phyloP scores from a whole-genome alignment of 768 basidiomycete species.

The Pleurotus giganteus region DNA sequence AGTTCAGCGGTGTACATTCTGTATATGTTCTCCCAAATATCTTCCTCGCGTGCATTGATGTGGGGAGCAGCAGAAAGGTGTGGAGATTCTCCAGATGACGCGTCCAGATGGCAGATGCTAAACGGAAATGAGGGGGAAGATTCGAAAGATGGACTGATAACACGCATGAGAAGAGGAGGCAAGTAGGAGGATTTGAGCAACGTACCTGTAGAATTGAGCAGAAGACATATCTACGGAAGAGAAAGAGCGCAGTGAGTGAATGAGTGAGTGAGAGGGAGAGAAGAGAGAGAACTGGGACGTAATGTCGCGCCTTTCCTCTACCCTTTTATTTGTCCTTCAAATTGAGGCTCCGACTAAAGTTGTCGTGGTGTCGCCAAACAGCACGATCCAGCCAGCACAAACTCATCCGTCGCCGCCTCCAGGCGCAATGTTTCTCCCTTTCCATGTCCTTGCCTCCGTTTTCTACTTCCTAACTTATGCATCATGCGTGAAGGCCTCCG shows the following conservation, averaged over 20 bases:
- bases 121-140: constrained; percentile 6
- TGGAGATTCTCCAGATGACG: constrained; percentile 5
- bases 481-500: constrained; percentile 45
- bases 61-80: neutral
- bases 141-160: constrained; percentile 8
- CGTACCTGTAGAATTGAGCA: constrained; percentile 8
- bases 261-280: neutral
- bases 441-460: constrained; percentile 26
- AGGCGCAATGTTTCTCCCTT: constrained; percentile 25
- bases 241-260: neutral
- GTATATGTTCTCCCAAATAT: constrained; percentile 1
- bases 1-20: neutral
- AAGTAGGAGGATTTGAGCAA: neutral
- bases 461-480: constrained; percentile 35
- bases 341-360: constrained; percentile 2
- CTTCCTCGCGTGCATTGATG: constrained; percentile 2
- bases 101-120: neutral
- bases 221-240: constrained; percentile 1
- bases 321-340: constrained; percentile 1
- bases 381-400: neutral
- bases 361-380: neutral
- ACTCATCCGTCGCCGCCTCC: constrained; percentile 1
- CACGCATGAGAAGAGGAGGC: neutral
- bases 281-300: neutral
- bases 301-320: neutral